Percentiles rank a stretch among this genome's conserved stretches.
Evolutionary conservation across 768 basidiomycete species (phyloP).

Genomic region (Lanmaoa rubissima): DNA sequence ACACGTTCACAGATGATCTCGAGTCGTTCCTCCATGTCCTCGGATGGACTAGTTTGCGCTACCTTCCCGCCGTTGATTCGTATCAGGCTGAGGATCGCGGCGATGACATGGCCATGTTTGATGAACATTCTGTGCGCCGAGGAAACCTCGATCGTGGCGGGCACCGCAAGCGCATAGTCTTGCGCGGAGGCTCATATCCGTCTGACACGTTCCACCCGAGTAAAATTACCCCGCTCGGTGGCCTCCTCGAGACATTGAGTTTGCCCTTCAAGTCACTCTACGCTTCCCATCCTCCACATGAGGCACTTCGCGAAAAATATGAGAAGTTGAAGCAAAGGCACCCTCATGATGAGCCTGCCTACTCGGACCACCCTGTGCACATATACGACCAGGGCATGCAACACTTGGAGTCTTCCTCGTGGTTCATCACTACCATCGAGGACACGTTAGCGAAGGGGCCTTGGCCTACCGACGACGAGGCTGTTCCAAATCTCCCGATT

Average conservation of each 20-base stretch:
- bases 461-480: constrained; percentile 2
- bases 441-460: neutral
- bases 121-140: neutral
- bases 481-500: neutral
- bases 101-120: neutral
- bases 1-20: constrained; percentile 29
- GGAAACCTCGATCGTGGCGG: neutral
- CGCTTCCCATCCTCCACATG: neutral
- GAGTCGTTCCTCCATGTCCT: constrained; percentile 28
- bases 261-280: neutral
- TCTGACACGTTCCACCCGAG: too few species aligned
- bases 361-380: neutral
- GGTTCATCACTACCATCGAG: neutral
- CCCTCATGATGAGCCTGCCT: neutral
- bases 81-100: neutral
- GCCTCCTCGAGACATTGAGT: neutral
- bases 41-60: neutral
- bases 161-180: neutral
- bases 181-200: neutral
- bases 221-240: neutral
- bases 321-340: neutral
- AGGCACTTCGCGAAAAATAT: neutral
- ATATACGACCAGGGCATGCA: neutral
- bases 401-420: neutral
- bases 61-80: neutral